Percentiles rank a stretch among this genome's conserved stretches.
phyloP scores from a whole-genome alignment of 768 basidiomycete genomes.

The Trichaptum fuscoviolaceum region DNA sequence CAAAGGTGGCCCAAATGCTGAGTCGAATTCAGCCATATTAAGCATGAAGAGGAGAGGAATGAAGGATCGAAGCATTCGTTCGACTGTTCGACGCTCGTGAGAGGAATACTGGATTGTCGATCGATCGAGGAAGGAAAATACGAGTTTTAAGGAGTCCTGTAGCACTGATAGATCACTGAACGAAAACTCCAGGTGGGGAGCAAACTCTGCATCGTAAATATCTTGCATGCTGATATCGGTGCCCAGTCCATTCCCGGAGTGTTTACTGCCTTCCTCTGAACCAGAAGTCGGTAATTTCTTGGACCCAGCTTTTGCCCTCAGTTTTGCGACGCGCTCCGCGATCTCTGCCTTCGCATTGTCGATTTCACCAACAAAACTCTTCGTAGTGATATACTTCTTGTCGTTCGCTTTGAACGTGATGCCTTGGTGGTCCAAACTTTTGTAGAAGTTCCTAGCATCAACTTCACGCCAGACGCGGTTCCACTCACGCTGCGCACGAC shows the following conservation, averaged over 20 bases:
- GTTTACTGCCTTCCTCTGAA: not conserved
- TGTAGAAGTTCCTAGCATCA: conserved; percentile 97
- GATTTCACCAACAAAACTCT: conserved; percentile 76
- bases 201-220: conserved; percentile 37
- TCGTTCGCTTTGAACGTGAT: conserved; percentile 93
- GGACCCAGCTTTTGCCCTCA: conserved; percentile 11
- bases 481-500: conserved; percentile 90
- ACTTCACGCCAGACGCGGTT: conserved; percentile 95
- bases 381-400: conserved; percentile 86
- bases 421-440: conserved; percentile 93
- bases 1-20: conserved; percentile 47
- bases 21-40: conserved; percentile 61
- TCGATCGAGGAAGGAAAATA: conserved; percentile 88
- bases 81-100: conserved; percentile 76
- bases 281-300: not conserved
- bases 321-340: conserved; percentile 28
- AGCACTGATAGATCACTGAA: conserved; percentile 77
- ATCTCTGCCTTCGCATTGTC: conserved; percentile 64
- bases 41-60: conserved; percentile 77
- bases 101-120: conserved; percentile 69
- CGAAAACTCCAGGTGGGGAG: conserved; percentile 72
- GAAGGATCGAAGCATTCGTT: conserved; percentile 79
- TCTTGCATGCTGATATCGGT: conserved; percentile 7
- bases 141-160: conserved; percentile 85
- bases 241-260: not conserved